Percentiles rank a stretch among this genome's conserved stretches.
Evolutionary conservation across 2,329 filamentous ascomycete genomes (phyloP).

Genomic region (Periconia macrospinosa): DNA sequence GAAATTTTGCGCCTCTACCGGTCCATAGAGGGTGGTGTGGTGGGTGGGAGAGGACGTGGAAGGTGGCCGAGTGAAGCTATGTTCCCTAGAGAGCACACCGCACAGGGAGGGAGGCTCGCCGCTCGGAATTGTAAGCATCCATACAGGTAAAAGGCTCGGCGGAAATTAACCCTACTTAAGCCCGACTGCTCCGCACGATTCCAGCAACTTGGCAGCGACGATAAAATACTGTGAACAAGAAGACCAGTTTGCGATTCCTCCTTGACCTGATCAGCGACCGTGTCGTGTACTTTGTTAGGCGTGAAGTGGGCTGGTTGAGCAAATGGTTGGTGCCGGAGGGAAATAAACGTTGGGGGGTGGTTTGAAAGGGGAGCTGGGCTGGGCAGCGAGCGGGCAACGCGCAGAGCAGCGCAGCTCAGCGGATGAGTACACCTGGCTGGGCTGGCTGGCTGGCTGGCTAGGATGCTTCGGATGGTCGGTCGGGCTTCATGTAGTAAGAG

Average conservation of each 20-base stretch:
- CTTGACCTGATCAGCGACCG: no score
- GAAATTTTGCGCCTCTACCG: slow-evolving; percentile 4
- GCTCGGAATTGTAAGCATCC: not conserved
- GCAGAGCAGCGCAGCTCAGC: no score
- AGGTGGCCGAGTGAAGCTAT: not conserved
- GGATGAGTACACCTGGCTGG: not conserved
- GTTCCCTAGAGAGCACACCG: not conserved
- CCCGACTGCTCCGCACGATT: not conserved
- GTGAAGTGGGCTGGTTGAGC: no score
- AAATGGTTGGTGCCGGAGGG: no score
- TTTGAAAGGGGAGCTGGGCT: not conserved
- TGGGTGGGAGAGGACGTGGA: not conserved
- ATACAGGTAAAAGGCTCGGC: slow-evolving; percentile 3
- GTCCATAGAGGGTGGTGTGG: slow-evolving; percentile 3
- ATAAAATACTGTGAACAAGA: no score
- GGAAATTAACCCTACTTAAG: slow-evolving; percentile 8
- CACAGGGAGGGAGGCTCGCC: slow-evolving; percentile 1
- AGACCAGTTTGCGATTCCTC: no score
- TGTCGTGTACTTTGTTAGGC: no score
- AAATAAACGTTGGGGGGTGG: no score
- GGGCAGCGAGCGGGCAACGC: no score
- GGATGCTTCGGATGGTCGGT: not conserved
- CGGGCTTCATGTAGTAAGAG: not conserved
- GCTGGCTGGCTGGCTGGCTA: no score
- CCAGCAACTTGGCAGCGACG: no score